Conservation (phyloP, 2,329 filamentous ascomycete species). For the Diaporthe citrichinensis region DNA sequence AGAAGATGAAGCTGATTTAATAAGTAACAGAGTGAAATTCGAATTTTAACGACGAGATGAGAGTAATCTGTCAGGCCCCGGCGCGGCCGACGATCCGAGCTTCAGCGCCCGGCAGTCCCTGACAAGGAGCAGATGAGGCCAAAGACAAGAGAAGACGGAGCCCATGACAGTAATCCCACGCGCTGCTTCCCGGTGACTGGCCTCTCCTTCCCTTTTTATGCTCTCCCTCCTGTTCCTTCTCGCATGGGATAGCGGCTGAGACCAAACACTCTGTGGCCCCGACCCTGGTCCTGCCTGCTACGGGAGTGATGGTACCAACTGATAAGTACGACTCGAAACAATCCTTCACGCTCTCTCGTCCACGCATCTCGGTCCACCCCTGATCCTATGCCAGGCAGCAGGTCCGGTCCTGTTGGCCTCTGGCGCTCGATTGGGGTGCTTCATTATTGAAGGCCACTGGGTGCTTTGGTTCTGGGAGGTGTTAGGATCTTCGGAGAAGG, state of each 20-base stretch:
- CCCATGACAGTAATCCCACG: neutral
- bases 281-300: conserved; percentile 7
- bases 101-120: conserved; percentile 6
- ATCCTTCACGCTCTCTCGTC: conserved; percentile 2
- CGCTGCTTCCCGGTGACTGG: neutral
- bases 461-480: neutral
- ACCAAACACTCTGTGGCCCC: neutral
- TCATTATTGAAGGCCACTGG: no score
- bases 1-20: conserved; percentile 20
- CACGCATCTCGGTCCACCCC: neutral
- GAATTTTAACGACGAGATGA: conserved; percentile 11
- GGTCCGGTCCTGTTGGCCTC: neutral
- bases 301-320: neutral
- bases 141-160: neutral
- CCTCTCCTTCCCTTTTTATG: neutral
- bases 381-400: neutral
- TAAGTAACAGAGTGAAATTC: neutral
- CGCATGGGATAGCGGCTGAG: neutral
- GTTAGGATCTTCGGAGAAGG: neutral
- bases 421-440: neutral
- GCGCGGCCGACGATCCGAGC: conserved; percentile 4
- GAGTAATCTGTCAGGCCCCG: conserved; percentile 22
- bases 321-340: neutral
- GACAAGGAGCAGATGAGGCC: neutral
- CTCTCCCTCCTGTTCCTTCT: neutral